These are phyloP conservation scores for Amanita pseudoporphyria DNA, from an alignment of 768 basidiomycete species.

Conservation along the genomic window DNA sequence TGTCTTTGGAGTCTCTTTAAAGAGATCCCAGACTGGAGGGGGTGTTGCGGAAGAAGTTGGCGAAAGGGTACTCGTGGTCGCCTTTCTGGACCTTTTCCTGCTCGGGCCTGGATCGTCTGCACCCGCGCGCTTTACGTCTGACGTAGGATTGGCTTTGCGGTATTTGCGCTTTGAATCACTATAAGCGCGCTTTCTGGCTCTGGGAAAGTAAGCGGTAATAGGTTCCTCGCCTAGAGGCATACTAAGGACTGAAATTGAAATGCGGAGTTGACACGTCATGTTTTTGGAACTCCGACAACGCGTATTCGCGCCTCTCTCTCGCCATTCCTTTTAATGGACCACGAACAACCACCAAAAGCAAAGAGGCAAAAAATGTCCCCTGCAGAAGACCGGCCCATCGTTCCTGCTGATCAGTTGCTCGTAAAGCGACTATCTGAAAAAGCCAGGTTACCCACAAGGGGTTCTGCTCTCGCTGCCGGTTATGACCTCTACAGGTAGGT, in stretches of 20 bases:
- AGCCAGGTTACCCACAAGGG: slow-evolving; percentile 79
- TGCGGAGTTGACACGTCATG: slow-evolving; percentile 25
- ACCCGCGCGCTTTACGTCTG: neutral
- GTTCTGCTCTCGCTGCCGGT: slow-evolving; percentile 81
- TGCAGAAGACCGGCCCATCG: slow-evolving; percentile 20
- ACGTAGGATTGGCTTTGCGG: neutral
- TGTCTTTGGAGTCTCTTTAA: neutral
- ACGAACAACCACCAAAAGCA: slow-evolving; percentile 24
- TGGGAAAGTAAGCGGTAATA: slow-evolving; percentile 9
- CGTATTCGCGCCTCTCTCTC: slow-evolving; percentile 12
- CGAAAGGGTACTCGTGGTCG: neutral
- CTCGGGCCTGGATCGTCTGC: neutral
- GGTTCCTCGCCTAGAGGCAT: slow-evolving; percentile 9
- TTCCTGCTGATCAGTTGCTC: slow-evolving; percentile 47
- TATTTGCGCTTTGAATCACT: neutral
- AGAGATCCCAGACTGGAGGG: slow-evolving; percentile 4
- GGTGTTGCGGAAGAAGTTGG: slow-evolving; percentile 1
- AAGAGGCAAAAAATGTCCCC: slow-evolving; percentile 60
- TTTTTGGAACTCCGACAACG: slow-evolving; percentile 27
- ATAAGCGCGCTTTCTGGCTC: neutral
- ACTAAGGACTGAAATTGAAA: no score
- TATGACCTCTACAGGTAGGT: slow-evolving; percentile 92
- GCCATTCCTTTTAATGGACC: slow-evolving; percentile 8
- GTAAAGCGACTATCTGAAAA: slow-evolving; percentile 80
- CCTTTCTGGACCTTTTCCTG: neutral